A percentile compares a stretch with the other conserved stretches of the same genome.
Evolutionary conservation across 257 asterid species (phyloP).

Genomic region (Penstemon newberryi): DNA sequence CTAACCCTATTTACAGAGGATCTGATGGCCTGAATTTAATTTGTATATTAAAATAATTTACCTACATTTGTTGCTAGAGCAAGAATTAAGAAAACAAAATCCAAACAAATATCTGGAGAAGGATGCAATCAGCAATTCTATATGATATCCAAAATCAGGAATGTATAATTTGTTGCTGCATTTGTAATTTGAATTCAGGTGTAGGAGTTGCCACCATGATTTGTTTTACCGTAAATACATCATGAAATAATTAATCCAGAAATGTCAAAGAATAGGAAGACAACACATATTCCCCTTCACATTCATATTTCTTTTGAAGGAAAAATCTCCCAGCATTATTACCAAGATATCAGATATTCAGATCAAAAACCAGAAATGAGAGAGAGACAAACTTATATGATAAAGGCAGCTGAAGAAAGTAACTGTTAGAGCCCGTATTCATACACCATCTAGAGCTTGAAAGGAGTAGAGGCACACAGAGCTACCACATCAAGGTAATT

Average conservation of each 20-base stretch:
- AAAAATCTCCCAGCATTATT: background rate
- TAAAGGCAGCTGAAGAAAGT: background rate
- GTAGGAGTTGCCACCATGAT: conserved; percentile 4
- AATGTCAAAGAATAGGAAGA: background rate
- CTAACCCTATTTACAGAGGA: background rate
- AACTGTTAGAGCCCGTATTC: background rate
- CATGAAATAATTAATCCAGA: background rate
- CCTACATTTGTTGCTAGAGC: background rate
- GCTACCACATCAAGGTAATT: conserved; percentile 10
- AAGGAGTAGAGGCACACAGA: background rate
- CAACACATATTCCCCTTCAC: background rate
- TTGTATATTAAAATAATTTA: background rate
- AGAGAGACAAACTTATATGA: background rate
- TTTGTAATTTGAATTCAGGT: background rate
- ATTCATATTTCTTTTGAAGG: background rate
- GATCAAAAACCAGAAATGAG: background rate
- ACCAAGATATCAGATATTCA: background rate
- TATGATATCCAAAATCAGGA: background rate
- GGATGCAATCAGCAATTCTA: background rate
- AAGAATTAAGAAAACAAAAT: background rate
- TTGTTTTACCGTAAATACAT: conserved; percentile 1
- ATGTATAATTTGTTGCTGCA: background rate
- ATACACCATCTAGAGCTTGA: background rate
- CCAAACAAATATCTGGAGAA: background rate
- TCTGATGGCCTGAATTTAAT: background rate